Conservation (phyloP, 2,329 filamentous ascomycete species). For the Fusarium xyrophilum region DNA sequence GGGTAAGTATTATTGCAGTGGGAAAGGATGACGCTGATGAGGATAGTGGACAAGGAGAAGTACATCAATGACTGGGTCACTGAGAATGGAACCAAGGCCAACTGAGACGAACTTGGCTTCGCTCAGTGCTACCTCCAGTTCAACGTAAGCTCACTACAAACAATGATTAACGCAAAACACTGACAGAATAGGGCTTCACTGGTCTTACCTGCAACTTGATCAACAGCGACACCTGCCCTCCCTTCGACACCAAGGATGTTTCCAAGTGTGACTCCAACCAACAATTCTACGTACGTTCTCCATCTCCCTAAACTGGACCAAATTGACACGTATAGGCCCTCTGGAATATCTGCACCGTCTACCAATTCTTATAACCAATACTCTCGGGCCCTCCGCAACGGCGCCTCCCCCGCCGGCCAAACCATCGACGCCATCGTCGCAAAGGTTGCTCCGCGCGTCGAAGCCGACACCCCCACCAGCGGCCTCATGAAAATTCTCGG, state of each 20-base stretch:
- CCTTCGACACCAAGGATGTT: slow-evolving; percentile 10
- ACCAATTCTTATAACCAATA: slow-evolving; percentile 28
- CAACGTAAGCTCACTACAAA: too few species aligned
- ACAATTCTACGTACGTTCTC: not conserved
- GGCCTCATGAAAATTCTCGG: not conserved
- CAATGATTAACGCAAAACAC: too few species aligned
- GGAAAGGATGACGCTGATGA: not conserved
- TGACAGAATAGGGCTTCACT: not conserved
- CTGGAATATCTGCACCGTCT: slow-evolving; percentile 24
- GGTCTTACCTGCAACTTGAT: slow-evolving; percentile 17
- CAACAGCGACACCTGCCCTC: slow-evolving; percentile 19
- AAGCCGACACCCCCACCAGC: not conserved
- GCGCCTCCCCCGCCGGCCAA: slow-evolving; percentile 16
- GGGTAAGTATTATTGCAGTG: accelerated
- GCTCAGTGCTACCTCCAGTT: slow-evolving; percentile 17
- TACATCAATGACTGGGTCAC: slow-evolving; percentile 21
- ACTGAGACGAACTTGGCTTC: slow-evolving; percentile 11
- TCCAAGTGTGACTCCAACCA: slow-evolving; percentile 18
- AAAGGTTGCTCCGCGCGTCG: slow-evolving; percentile 15
- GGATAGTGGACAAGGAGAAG: slow-evolving; percentile 17
- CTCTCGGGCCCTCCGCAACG: slow-evolving; percentile 12
- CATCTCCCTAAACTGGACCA: accelerated
- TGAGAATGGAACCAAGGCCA: slow-evolving; percentile 9
- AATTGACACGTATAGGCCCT: not conserved
- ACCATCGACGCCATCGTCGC: slow-evolving; percentile 13